A percentile compares a stretch with the other conserved stretches of the same genome.
phyloP scores from a whole-genome alignment of 2,329 filamentous ascomycete species.

The Ophiostoma perfectum region DNA sequence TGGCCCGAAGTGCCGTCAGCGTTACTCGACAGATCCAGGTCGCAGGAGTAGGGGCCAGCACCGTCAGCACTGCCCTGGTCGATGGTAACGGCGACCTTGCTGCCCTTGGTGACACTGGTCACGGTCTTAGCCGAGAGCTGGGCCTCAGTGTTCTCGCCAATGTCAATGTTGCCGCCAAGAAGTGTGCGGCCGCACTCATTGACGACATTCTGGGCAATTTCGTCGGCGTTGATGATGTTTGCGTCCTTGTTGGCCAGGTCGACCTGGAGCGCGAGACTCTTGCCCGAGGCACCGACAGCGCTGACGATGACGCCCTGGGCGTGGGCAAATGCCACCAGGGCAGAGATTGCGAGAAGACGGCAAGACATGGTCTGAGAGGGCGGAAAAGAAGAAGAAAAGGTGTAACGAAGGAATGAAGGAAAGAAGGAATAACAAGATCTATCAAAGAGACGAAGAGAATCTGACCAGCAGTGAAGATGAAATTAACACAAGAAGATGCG shows the following conservation, averaged over 20 bases:
- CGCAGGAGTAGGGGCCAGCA: constrained; percentile 50
- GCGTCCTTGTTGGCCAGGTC: constrained; percentile 44
- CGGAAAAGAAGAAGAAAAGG: not conserved
- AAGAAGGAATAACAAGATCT: constrained; percentile 5
- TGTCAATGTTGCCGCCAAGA: constrained; percentile 55
- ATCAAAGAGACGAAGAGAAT: constrained; percentile 16
- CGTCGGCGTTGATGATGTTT: constrained; percentile 54
- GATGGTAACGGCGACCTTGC: constrained; percentile 42
- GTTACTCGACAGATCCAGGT: constrained; percentile 46
- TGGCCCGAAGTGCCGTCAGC: constrained; percentile 41
- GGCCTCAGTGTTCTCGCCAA: constrained; percentile 51
- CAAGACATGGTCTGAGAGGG: constrained; percentile 15
- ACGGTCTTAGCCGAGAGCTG: constrained; percentile 42
- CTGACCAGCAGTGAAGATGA: constrained; percentile 10
- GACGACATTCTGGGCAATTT: constrained; percentile 47
- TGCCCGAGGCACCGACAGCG: constrained; percentile 30
- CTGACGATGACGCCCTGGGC: constrained; percentile 25
- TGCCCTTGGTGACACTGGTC: constrained; percentile 46
- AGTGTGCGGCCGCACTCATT: constrained; percentile 59
- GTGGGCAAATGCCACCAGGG: constrained; percentile 23
- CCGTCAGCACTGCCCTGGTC: constrained; percentile 52
- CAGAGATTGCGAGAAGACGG: constrained; percentile 17
- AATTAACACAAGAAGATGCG: constrained; percentile 11
- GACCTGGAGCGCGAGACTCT: constrained; percentile 25
- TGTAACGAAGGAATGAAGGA: not conserved